Base-by-base conservation (phyloP, 2,329 filamentous ascomycete genomes). In the Colletotrichum incanum region DNA sequence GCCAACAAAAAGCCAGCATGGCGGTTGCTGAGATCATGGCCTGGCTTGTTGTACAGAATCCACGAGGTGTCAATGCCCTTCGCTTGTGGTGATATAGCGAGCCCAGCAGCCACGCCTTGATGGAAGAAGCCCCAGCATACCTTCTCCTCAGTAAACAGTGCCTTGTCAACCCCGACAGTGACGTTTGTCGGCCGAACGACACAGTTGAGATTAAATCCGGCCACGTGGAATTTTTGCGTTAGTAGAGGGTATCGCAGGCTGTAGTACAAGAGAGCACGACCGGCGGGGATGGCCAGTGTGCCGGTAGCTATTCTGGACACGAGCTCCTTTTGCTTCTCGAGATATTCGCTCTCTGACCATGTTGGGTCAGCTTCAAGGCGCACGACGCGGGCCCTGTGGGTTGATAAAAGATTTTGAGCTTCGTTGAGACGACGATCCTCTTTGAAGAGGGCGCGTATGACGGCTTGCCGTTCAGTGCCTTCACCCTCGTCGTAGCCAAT, bases 121-220 rank as follows among this genome's bases (percentile, higher is more conserved):
- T 99, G 96, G 82, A 99, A 99, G 82, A 98, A 99, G 0, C 96
- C 95, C 96, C 96, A 99, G 79, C 94, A 96, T 50, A 98, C 94
- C 81, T 97, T 98, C 77, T 99, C 96, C 82, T 99, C 96, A 0
- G 94, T 96, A 78, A 97, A 97, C 2, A 93, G 86, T 7, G 89
- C 87, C 77, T 96, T 94, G 79, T 99, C 96, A 8, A 96, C 95
- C n/a, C 94, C 95, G 39, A 99, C 93, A 2, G 94, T 97, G 45
- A 95, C 95, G 74, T 97, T 96, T 73, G 93, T 92, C 3, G 97
- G 96, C 79, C 95, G 96, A 86, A 99, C 95, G 11, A 96, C 87
- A 78, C 95, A 98, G 65, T 94, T 94, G 45, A 98, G 88, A 74
- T 95, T 98, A 83, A 99, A 99, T 0, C 95, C 96, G 60, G 93